phyloP scores from a whole-genome alignment of 345 rosid genomes.

The Xanthoceras sorbifolium region DNA sequence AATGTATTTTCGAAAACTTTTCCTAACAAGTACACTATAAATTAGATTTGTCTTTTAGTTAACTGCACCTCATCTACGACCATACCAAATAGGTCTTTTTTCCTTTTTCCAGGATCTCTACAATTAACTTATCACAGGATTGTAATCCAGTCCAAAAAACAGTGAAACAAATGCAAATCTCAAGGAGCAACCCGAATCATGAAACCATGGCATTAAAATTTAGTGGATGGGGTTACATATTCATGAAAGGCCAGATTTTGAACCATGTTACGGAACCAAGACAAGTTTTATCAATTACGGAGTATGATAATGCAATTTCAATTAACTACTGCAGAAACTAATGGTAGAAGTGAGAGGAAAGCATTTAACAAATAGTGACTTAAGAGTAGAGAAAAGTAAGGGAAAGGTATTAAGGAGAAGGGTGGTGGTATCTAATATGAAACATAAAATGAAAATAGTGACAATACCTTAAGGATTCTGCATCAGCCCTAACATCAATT shows the following conservation, averaged over 20 bases:
- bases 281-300: background rate
- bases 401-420: background rate
- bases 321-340: background rate
- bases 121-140: background rate
- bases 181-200: too few species aligned
- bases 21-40: background rate
- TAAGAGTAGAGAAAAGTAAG: background rate
- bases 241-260: too few species aligned
- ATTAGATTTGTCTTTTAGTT: background rate
- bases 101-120: background rate
- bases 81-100: background rate
- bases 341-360: background rate
- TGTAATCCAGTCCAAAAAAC: background rate
- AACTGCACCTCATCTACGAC: background rate
- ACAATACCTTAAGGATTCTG: constrained; percentile 70
- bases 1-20: background rate
- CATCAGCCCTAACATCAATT: constrained; percentile 91
- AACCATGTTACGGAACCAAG: too few species aligned
- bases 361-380: background rate
- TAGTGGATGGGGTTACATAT: too few species aligned
- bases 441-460: constrained; percentile 14
- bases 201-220: too few species aligned
- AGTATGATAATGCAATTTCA: background rate
- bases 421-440: background rate
- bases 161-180: background rate